Evolutionary conservation across 2,329 filamentous ascomycete genomes (phyloP).

Genomic region (Alternaria sp.): DNA sequence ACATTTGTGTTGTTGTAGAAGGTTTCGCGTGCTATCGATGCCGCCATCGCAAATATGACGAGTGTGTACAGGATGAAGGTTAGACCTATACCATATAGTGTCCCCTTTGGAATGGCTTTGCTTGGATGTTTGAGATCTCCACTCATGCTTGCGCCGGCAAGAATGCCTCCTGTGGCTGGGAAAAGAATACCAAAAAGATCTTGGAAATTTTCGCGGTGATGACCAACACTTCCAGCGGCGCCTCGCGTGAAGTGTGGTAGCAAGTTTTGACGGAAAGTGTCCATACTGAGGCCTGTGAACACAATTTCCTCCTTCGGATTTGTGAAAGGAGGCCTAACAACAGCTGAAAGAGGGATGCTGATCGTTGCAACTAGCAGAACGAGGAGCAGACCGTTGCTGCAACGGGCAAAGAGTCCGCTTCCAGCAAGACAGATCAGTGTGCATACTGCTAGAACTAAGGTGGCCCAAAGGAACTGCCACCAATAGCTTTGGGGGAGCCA

Average conservation of each 20-base stretch:
- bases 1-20: slow-evolving; percentile 80
- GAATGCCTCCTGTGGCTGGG: slow-evolving; percentile 70
- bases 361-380: slow-evolving; percentile 73
- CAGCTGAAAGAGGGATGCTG: slow-evolving; percentile 82
- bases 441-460: slow-evolving; percentile 73
- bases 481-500: slow-evolving; percentile 76
- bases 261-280: slow-evolving; percentile 77
- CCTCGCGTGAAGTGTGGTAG: slow-evolving; percentile 71
- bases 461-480: slow-evolving; percentile 79
- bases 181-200: slow-evolving; percentile 88
- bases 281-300: slow-evolving; percentile 78
- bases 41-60: slow-evolving; percentile 80
- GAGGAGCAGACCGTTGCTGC: slow-evolving; percentile 77
- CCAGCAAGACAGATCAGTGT: slow-evolving; percentile 80
- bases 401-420: slow-evolving; percentile 79
- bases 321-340: slow-evolving; percentile 73
- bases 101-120: slow-evolving; percentile 85
- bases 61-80: slow-evolving; percentile 80
- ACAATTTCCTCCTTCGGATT: slow-evolving; percentile 69
- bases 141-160: slow-evolving; percentile 85
- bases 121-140: slow-evolving; percentile 84
- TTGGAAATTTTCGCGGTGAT: slow-evolving; percentile 74
- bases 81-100: slow-evolving; percentile 76
- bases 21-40: slow-evolving; percentile 76
- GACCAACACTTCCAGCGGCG: slow-evolving; percentile 67